Evolutionary conservation across 257 asterid genomes (phyloP).

Genomic region (Solanum microdontum): DNA sequence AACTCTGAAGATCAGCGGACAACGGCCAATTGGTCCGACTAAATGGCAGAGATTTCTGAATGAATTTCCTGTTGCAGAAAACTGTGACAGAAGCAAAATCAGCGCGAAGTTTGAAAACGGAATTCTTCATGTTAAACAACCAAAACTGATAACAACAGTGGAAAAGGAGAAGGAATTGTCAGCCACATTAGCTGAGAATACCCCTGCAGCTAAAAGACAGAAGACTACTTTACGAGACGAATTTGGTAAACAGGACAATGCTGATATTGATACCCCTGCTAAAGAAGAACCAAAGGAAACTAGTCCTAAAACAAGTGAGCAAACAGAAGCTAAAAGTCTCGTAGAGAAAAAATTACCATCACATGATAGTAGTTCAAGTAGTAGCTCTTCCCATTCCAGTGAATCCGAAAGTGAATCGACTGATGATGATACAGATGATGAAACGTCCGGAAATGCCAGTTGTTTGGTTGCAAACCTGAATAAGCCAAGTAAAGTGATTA

Average conservation of each 20-base stretch:
- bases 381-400: neutral
- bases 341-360: neutral
- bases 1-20: conserved; percentile 46
- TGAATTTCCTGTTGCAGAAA: conserved; percentile 26
- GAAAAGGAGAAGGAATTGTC: conserved; percentile 12
- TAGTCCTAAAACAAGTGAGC: neutral
- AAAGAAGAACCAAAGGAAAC: conserved; percentile 4
- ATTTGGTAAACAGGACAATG: conserved; percentile 1
- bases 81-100: conserved; percentile 26
- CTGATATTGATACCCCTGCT: neutral
- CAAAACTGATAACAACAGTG: conserved; percentile 26
- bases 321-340: neutral
- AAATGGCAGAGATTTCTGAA: conserved; percentile 28
- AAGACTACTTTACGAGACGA: conserved; percentile 2
- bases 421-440: neutral
- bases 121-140: conserved; percentile 35
- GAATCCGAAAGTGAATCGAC: neutral
- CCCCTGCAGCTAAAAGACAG: conserved; percentile 5
- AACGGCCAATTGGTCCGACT: conserved; percentile 17
- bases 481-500: conserved; percentile 26
- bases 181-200: neutral
- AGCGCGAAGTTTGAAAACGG: conserved; percentile 31
- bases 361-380: conserved; percentile 3
- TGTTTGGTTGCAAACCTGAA: conserved; percentile 25
- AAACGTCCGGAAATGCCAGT: neutral